Conservation (phyloP, 768 basidiomycete species). For the Boletus eberwhitei region DNA sequence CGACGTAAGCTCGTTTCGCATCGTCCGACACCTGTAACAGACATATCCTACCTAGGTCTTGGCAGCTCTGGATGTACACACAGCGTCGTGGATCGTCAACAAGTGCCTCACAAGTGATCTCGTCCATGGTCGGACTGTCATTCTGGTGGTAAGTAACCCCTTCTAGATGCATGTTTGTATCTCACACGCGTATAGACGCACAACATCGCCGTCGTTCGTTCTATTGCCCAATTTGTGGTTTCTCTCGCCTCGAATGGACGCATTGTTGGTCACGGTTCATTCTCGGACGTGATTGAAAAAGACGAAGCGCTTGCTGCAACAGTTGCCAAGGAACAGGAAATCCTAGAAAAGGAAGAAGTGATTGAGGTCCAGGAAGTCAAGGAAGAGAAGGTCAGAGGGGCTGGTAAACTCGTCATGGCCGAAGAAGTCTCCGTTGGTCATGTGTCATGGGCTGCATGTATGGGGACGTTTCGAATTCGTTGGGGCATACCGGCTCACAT, state of each 20-base stretch:
- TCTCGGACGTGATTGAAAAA: background rate
- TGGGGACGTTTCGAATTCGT: background rate
- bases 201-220: background rate
- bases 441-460: conserved; percentile 2
- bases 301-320: background rate
- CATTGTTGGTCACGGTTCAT: background rate
- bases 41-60: background rate
- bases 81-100: conserved; percentile 1
- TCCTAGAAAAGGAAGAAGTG: background rate
- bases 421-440: background rate
- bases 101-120: background rate
- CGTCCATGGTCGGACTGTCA: background rate
- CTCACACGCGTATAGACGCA: background rate
- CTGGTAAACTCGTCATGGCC: background rate
- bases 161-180: too few relatives aligned
- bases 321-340: background rate
- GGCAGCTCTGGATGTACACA: conserved; percentile 1
- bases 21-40: background rate
- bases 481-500: background rate
- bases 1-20: background rate
- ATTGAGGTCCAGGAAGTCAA: background rate
- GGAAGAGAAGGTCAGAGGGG: background rate
- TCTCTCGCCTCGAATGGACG: background rate
- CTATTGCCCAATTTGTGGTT: background rate
- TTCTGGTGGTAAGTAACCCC: background rate